phyloP scores from a whole-genome alignment of 306 rosid genomes.

The Cucumis sativus region DNA sequence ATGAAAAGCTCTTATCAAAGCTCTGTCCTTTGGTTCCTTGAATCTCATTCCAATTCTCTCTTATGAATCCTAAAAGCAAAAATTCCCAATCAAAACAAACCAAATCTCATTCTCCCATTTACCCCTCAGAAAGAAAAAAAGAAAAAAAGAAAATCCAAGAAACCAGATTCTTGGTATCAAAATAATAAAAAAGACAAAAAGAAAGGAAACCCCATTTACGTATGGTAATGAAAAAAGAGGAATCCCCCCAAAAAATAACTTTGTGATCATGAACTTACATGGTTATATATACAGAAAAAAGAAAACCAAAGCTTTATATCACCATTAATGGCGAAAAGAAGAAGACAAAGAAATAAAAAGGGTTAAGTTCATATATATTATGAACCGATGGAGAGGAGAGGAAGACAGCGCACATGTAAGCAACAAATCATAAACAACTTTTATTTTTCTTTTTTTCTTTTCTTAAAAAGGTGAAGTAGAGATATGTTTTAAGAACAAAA shows the following conservation, averaged over 20 bases:
- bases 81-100: background rate
- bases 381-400: background rate
- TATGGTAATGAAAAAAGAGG: background rate
- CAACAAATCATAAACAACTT: conserved; percentile 6
- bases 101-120: background rate
- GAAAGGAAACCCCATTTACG: background rate
- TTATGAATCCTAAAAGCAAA: background rate
- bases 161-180: background rate
- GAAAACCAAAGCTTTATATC: background rate
- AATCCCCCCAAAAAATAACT: background rate
- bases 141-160: background rate
- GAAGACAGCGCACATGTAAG: conserved; percentile 10
- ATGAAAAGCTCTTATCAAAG: background rate
- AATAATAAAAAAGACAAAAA: background rate
- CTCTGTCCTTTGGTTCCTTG: background rate
- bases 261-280: background rate
- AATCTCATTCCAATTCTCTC: background rate
- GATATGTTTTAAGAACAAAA: background rate
- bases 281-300: background rate
- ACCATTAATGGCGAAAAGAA: background rate
- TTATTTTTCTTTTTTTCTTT: too few relatives aligned
- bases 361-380: background rate
- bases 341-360: background rate
- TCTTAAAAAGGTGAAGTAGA: background rate
- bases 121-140: background rate